These are phyloP conservation scores for Phellopilus nigrolimitatus DNA, from an alignment of 1,284 basidiomycete genomes.

Conservation along the genomic window DNA sequence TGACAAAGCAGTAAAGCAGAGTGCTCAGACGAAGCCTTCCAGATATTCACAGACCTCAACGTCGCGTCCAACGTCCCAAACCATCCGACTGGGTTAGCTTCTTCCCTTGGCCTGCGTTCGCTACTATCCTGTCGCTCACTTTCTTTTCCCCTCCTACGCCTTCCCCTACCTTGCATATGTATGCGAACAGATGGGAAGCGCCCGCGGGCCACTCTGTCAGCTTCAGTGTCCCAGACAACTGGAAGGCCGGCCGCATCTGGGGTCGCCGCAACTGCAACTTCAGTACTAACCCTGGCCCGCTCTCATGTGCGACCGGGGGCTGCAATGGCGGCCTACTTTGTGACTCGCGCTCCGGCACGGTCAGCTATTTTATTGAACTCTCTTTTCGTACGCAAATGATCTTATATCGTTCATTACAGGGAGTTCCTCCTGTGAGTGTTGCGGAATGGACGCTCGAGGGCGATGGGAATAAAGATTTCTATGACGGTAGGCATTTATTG, in stretches of 20 bases:
- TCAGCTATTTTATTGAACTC: slow-evolving; percentile 45
- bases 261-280: slow-evolving; percentile 50
- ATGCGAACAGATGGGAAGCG: slow-evolving; percentile 26
- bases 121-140: not conserved
- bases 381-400: too few species aligned
- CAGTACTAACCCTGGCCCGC: slow-evolving; percentile 31
- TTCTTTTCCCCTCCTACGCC: too few species aligned
- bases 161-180: too few species aligned
- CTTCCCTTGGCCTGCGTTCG: too few species aligned
- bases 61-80: slow-evolving; percentile 22
- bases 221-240: slow-evolving; percentile 28
- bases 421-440: slow-evolving; percentile 54
- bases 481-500: slow-evolving; percentile 40
- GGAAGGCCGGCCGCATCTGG: slow-evolving; percentile 29
- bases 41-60: slow-evolving; percentile 24
- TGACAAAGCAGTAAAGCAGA: not conserved
- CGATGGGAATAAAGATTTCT: slow-evolving; percentile 37
- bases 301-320: slow-evolving; percentile 39
- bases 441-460: slow-evolving; percentile 51
- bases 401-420: slow-evolving; percentile 30
- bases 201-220: slow-evolving; percentile 19
- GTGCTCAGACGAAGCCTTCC: not conserved
- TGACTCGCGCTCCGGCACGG: too few species aligned
- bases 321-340: too few species aligned
- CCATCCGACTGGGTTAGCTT: slow-evolving; percentile 13